Evolutionary conservation across 2,329 filamentous ascomycete species (phyloP).

Genomic region (Pseudogymnoascus sp.): DNA sequence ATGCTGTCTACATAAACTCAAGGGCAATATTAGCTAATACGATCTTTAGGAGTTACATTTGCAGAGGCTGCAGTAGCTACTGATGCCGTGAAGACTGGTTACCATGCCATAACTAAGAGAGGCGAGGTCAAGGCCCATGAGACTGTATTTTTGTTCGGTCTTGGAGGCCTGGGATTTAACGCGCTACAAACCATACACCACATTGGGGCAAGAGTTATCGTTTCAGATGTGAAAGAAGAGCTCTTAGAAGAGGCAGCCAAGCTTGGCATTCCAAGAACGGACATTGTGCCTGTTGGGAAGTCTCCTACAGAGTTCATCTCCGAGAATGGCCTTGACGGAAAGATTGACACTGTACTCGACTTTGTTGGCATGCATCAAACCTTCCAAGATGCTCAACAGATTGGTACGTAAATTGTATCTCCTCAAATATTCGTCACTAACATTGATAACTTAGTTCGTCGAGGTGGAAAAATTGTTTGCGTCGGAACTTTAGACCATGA

Average conservation of each 20-base stretch:
- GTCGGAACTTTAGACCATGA: constrained; percentile 32
- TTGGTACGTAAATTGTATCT: constrained; percentile 21
- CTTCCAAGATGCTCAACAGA: constrained; percentile 29
- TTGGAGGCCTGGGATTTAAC: constrained; percentile 35
- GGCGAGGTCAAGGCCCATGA: constrained; percentile 29
- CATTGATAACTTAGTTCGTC: constrained; percentile 25
- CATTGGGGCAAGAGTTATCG: constrained; percentile 37
- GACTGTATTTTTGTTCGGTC: constrained; percentile 33
- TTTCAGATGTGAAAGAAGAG: constrained; percentile 29
- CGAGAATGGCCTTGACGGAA: constrained; percentile 17
- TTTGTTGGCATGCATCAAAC: constrained; percentile 31
- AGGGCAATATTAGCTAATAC: not conserved
- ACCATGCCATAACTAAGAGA: constrained; percentile 31
- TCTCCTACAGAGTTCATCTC: constrained; percentile 25
- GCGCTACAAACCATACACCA: constrained; percentile 36
- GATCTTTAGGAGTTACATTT: constrained; percentile 17
- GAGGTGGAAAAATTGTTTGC: constrained; percentile 31
- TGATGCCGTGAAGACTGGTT: constrained; percentile 34
- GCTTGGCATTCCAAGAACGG: constrained; percentile 25
- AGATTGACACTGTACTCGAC: constrained; percentile 27
- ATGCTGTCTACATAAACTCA: not conserved
- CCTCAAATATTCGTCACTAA: not conserved
- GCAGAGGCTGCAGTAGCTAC: constrained; percentile 32
- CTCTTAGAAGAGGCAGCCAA: constrained; percentile 24
- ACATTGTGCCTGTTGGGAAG: constrained; percentile 27